Base-by-base conservation (phyloP, 805 yeast genomes). In the Ogataea pini region DNA sequence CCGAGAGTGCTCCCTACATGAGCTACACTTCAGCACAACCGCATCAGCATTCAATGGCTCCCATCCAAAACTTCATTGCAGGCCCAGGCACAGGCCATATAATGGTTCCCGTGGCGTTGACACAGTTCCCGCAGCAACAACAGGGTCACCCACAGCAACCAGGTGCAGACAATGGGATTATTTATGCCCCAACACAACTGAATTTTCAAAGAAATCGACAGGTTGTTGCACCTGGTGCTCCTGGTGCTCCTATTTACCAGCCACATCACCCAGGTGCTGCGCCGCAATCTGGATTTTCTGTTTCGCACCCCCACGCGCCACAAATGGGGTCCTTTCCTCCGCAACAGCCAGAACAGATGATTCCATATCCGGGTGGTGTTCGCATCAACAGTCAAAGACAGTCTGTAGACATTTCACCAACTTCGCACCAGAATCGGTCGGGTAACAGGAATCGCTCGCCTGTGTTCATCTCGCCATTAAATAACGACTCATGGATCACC, bases 401-500 rank as follows among this genome's bases (percentile, higher is more conserved):
- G 3, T 41, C 29, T 3, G 41, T 37, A 10, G 24, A 34, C n/a
- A 17, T 34, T 18, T 19, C 37, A 4, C 42, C 42, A 9, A 25
- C 24, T 10, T 12, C 29, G 2, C 29, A 16, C 20, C 41, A n/a
- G 18, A n/a, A n/a, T 24, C 41, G 13, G 8, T 31, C 34, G 34
- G 34, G 34, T 3, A 14, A 31, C 8, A n/a, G 17, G 18, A 17
- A 10, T 24, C 41, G 27, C 10, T 37, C 41, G 19, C 41, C 41
- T 13, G 13, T 13, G 14, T 3, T 22, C 4, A 3, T 17, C 8
- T 45, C 41, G 12, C 47, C 47, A 18, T 24, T 28, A 14, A 17
- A 27, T 10, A 14, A 18, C 14, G 41, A 44, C 12, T 20, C 18
- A 9, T 44, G 47, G 47, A 13, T 44, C n/a, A 29, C 42, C 19